Conservation (phyloP, 768 basidiomycete genomes). For the Gymnopilus dilepis region DNA sequence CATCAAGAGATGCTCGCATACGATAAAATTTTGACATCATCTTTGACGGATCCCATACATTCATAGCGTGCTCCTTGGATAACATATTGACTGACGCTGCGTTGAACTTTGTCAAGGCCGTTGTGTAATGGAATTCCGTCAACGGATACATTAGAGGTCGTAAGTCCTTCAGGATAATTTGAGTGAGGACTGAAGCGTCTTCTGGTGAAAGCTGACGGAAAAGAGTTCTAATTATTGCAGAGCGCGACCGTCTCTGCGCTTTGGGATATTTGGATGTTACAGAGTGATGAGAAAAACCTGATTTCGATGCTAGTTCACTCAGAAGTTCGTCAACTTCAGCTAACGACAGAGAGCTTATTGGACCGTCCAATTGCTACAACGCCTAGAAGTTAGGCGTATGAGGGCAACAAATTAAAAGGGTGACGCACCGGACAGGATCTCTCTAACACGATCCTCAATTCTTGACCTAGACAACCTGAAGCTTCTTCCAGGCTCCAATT, state of each 20-base stretch:
- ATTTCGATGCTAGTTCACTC: conserved; percentile 75
- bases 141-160: conserved; percentile 79
- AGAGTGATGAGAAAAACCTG: conserved; percentile 59
- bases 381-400: not conserved
- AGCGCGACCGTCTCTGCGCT: conserved; percentile 32
- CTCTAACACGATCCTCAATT: conserved; percentile 55
- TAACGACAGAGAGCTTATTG: conserved; percentile 44
- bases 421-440: conserved; percentile 43
- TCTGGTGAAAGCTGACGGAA: conserved; percentile 64
- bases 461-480: conserved; percentile 74
- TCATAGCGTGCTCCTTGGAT: conserved; percentile 68
- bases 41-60: conserved; percentile 67
- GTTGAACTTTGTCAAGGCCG: conserved; percentile 61
- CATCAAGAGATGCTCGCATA: conserved; percentile 61
- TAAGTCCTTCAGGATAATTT: conserved; percentile 89
- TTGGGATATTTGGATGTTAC: conserved; percentile 41
- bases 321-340: conserved; percentile 68
- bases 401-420: not conserved
- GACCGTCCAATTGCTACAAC: conserved; percentile 34
- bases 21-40: conserved; percentile 59
- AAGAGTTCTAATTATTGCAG: conserved; percentile 55
- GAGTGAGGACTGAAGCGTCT: conserved; percentile 74
- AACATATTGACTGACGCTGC: conserved; percentile 59
- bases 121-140: conserved; percentile 51
- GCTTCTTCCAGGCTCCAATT: conserved; percentile 47